Base-by-base conservation (phyloP, 129 eudicot genomes). In the Escallonia herrerae region DNA sequence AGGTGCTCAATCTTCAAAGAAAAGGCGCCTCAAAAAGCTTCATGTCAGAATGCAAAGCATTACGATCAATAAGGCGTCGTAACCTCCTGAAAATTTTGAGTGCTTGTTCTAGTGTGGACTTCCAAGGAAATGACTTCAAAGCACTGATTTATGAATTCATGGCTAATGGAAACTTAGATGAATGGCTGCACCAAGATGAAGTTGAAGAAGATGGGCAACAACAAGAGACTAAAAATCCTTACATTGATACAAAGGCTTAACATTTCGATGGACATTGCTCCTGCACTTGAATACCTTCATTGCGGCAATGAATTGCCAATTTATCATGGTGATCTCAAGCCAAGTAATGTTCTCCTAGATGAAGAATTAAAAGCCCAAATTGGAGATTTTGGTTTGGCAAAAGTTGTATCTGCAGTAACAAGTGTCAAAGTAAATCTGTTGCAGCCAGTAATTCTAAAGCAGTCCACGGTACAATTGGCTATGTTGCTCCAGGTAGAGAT, bases 41-140 rank as follows among this genome's bases (percentile, higher is more conserved):
- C 14, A 13, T 62, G n/a, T 56, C 68, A 11, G 78, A 78, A 57
- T 78, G 78, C 62, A 44, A 72, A 41, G 74, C 82, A 6, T 7
- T 78, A 3, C 67, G 70, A 49, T 61, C 43, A 3, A 51, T 60
- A 9, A 40, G 81, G 38, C 76, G 64, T 39, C 40, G 76, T n/a
- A 76, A 76, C 44, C 76, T 76, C 8, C 13, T 76, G n/a, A 64
- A 70, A n/a, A 42, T 76, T 5, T 4, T 69, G 5, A 69, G 61
- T 2, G 5, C 43, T 7, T 76, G 81, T 43, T 58, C 67, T 5
- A 64, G 81, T 41, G 7, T 51, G 5, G 81, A 70, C 40, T 70
- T n/a, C 38, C 48, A 70, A 15, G 67, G 72, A 3, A 40, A 76
- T 13, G 76, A 70, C 2, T 63, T 76, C 38, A 60, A 43, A 43